phyloP scores from a whole-genome alignment of 306 rosid species.

The Cyclanthera cordifolia region DNA sequence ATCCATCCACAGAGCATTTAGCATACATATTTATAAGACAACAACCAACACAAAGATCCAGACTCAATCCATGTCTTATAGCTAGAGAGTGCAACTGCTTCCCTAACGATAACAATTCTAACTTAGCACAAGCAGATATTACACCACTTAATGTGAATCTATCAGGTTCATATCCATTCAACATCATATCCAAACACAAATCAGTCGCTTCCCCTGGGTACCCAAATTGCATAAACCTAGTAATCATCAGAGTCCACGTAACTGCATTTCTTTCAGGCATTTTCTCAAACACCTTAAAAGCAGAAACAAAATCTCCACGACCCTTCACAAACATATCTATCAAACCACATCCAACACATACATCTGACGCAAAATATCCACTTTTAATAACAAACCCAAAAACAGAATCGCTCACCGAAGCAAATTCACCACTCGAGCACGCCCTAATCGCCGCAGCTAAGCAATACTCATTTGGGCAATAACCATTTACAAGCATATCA shows the following conservation, averaged over 20 bases:
- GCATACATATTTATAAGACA: constrained; percentile 50
- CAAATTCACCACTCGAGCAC: constrained; percentile 23
- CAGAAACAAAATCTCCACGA: constrained; percentile 26
- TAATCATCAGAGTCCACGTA: constrained; percentile 53
- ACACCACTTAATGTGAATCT: constrained; percentile 35
- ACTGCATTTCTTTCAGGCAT: constrained; percentile 42
- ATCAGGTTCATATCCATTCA: constrained; percentile 30
- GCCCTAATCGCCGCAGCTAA: constrained; percentile 32
- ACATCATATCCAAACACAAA: constrained; percentile 30
- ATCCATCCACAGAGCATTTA: constrained; percentile 30
- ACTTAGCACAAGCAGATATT: constrained; percentile 31
- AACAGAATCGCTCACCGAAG: constrained; percentile 15
- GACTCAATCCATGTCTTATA: constrained; percentile 30
- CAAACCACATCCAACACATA: constrained; percentile 52
- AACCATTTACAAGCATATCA: constrained; percentile 27
- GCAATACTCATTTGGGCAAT: constrained; percentile 45
- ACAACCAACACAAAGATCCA: constrained; percentile 41
- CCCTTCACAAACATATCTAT: constrained; percentile 47
- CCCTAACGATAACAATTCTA: constrained; percentile 29
- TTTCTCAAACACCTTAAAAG: constrained; percentile 37
- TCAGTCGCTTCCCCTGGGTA: constrained; percentile 24
- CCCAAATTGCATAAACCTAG: constrained; percentile 38
- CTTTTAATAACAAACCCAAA: constrained; percentile 34
- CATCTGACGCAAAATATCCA: constrained; percentile 38
- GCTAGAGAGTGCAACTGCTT: constrained; percentile 47